Base-by-base conservation (phyloP, 371 early-diverging fungal genomes). In the Nosema muscidifuracis region DNA sequence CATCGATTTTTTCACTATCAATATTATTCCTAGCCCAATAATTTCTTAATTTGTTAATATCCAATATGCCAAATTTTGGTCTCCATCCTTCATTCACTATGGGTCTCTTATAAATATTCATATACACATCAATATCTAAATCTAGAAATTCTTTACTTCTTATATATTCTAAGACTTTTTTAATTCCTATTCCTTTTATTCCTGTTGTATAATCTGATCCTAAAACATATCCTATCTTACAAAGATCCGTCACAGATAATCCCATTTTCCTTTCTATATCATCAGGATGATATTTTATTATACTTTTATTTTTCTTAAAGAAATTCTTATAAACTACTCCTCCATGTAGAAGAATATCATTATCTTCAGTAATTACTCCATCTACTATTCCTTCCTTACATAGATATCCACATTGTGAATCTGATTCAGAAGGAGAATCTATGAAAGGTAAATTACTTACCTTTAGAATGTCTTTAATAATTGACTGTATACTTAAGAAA, bases 171-270 rank as follows among this genome's bases (percentile, higher is more conserved):
- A 92, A 85, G 0, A 93, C 94, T 13, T 87, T 86, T n/a, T 92
- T 91, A 16, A 89, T 86, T n/a, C 99, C 97, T 24, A 96, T 81
- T 2, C 93, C 92, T 34, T 86, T 84, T 34, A 96, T 84, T 0
- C 99, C 99, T n/a, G 87, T 86, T 0, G 93, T 90, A 79, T 97
- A 99, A 85, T 99, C 99, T 77, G 92, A 92, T 4, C 97, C 97
- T 7, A 97, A 84, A 1, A 97, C 77, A 70, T 89, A 90, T 0
- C 94, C 91, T 40, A 97, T 77, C 33, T 88, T 86, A 24, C 95
- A 88, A 75, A 97, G 77, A 50, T 88, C 86, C 34, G 86, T 81
- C 65, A 90, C 83, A 38, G 83, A 78, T 47, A 96, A 82, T 13
- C 81, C 83, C 84, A 94, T 83, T 67, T 87, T 86, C 18, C 83